Base-by-base conservation (phyloP, 31 red algal genomes). In the Bonnemaisonia californica region DNA sequence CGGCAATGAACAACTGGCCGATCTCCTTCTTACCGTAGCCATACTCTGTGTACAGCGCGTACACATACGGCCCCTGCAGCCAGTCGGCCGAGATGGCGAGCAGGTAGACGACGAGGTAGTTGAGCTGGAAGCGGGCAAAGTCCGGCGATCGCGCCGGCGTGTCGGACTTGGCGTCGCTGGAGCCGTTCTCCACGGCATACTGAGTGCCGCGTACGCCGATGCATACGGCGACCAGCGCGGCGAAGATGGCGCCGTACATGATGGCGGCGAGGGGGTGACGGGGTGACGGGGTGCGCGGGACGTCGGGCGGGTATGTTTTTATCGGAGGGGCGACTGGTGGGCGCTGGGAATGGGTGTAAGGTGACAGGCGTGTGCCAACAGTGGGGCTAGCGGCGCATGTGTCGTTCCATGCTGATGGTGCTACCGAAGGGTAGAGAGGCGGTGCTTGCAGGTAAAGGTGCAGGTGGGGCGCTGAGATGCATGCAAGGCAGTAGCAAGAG, bases 11-110 rank as follows among this genome's bases (percentile, higher is more conserved):
- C 19, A 98, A 71, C 40, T 87, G 86, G 3, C 88, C 96, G 51
- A 98, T 95, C 27, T 82, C 91, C 22, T 68, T 65, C 87, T 98
- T 95, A 4, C 62, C 84, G 61, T 90, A 98, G 7, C 96, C 96
- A 69, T 98, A 98, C 36, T 84, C 88, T 16, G 86, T 77, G 69
- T 98, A 98, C 3, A 98, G 83, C 24, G 96, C 96, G 70, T 98
- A 98, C 32, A 98, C 96, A 73, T 89, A 95, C 21, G 96, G 92
- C 26, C 96, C 96, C 82, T 98, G 96, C 3, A 98, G 86, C 96
- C 96, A 98, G 72, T 98, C 96, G 7, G 96, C 72, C 9, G 84
- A 41, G 12, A 90, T 75, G 28, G 96, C 96, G 13, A 95, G 70
- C 4, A 93, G 71, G 37, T 95, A 98, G 22, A 95, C 92, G 24